Base-by-base conservation (phyloP, 345 rosid species). In the Gossypium turneri region DNA sequence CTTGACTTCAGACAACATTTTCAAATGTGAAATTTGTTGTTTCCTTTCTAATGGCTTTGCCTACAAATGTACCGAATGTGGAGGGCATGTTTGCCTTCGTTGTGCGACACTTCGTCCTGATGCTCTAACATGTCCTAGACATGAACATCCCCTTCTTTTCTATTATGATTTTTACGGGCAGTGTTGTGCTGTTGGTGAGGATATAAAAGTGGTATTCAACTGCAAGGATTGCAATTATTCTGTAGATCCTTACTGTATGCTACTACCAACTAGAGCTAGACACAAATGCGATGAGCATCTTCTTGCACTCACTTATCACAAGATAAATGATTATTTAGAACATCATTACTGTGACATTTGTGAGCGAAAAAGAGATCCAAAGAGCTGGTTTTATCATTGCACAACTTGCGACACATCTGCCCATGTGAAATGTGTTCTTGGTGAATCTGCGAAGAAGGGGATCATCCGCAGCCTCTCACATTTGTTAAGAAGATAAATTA, bases 201-300 rank as follows among this genome's bases (percentile, higher is more conserved):
- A 7, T 1, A 61, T 0, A 0, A 0, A 4, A 7, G 4, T 0
- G 3, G 19, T 12, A 27, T 15, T 0, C 19, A 5, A 0, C 4
- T 61, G 66, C 15, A 61, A 61, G 66, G 8, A 10, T 0, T 61
- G 66, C 44, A 13, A 4, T 29, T 61, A 2, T 10, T 15, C 7
- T 29, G 0, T 2, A 19, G 38, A 29, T 29, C 38, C 13, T 27
- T 5, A 0, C 0, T 0, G 2, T 27, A 43, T 27, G 1, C 8
- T 29, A 12, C 1, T 15, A 61, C 19, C 20, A 7, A 1, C 0
- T 12, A 29, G 1, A 65, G 17, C 11, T 1, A 16, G 9, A 10
- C 7, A 22, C 61, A 57, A 57, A 22, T 55, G 67, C 2, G 68
- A 38, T n/a, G 7, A 64, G 3, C 17, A 41, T 41, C 1, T 10